These are phyloP conservation scores for Sphenostylis stenocarpa DNA, from an alignment of 306 rosid species.

Conservation along the genomic window DNA sequence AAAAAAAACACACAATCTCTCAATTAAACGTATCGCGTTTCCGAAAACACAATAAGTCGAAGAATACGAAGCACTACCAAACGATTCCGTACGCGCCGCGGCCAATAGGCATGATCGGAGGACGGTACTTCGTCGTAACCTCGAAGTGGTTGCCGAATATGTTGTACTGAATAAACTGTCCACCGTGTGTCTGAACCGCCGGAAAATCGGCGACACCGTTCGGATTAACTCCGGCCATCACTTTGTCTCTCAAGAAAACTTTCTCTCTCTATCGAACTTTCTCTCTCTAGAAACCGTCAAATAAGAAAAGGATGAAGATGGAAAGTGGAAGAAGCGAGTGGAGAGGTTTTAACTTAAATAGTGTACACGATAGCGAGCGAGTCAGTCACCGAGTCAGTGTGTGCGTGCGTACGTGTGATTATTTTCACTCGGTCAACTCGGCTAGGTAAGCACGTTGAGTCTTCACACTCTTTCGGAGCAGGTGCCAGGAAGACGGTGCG, in stretches of 20 bases:
- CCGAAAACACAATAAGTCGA: background rate
- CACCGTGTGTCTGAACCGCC: constrained; percentile 72
- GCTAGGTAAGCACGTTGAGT: constrained; percentile 17
- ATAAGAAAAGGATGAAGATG: background rate
- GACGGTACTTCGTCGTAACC: constrained; percentile 79
- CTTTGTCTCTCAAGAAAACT: background rate
- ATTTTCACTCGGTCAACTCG: constrained; percentile 21
- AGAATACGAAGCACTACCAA: constrained; percentile 54
- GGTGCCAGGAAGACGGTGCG: constrained; percentile 54
- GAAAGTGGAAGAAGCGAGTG: constrained; percentile 28
- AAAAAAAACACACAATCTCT: background rate
- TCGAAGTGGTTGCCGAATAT: constrained; percentile 90
- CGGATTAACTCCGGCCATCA: constrained; percentile 62
- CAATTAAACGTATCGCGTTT: background rate
- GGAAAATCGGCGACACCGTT: constrained; percentile 60
- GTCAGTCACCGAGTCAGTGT: constrained; percentile 21
- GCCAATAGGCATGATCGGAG: constrained; percentile 94
- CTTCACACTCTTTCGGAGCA: constrained; percentile 40
- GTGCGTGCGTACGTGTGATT: background rate
- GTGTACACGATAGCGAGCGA: background rate
- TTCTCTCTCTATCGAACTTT: constrained; percentile 39
- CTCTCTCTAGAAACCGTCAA: constrained; percentile 35
- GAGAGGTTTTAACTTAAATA: constrained; percentile 24
- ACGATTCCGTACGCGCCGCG: constrained; percentile 98
- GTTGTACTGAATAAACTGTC: constrained; percentile 79